phyloP scores from a whole-genome alignment of 768 basidiomycete genomes.

The Phlebiopsis gigantea region DNA sequence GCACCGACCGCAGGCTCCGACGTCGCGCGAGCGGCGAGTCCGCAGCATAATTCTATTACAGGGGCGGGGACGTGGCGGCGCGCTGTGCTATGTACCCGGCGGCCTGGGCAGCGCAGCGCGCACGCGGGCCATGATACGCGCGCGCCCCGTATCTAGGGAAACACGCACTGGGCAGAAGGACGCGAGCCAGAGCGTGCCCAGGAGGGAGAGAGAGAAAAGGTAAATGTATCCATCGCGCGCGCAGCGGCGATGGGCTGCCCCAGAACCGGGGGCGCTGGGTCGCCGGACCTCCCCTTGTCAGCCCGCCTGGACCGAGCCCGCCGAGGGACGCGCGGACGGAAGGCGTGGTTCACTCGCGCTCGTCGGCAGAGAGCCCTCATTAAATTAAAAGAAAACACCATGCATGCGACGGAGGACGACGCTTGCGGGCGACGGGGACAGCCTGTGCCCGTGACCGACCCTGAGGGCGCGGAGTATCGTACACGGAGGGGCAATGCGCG shows the following conservation, averaged over 20 bases:
- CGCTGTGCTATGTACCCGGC: background rate
- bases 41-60: background rate
- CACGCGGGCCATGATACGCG: background rate
- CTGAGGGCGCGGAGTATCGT: background rate
- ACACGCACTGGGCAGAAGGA: background rate
- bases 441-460: background rate
- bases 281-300: too few relatives aligned
- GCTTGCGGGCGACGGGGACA: too few relatives aligned
- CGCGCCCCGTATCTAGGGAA: background rate
- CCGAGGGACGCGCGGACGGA: too few relatives aligned
- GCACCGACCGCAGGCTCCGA: background rate
- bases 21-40: background rate
- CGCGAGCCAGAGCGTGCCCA: background rate
- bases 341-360: too few relatives aligned
- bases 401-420: too few relatives aligned
- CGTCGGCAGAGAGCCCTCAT: background rate
- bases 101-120: background rate
- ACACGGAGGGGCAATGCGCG: background rate
- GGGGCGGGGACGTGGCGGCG: background rate
- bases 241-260: background rate
- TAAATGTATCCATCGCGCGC: background rate
- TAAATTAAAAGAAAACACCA: background rate
- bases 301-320: too few relatives aligned
- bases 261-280: background rate
- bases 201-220: background rate